Percentiles rank a stretch among this genome's conserved stretches.
Conservation (phyloP, 1,284 basidiomycete genomes). For the Rhodotorula sp. region DNA sequence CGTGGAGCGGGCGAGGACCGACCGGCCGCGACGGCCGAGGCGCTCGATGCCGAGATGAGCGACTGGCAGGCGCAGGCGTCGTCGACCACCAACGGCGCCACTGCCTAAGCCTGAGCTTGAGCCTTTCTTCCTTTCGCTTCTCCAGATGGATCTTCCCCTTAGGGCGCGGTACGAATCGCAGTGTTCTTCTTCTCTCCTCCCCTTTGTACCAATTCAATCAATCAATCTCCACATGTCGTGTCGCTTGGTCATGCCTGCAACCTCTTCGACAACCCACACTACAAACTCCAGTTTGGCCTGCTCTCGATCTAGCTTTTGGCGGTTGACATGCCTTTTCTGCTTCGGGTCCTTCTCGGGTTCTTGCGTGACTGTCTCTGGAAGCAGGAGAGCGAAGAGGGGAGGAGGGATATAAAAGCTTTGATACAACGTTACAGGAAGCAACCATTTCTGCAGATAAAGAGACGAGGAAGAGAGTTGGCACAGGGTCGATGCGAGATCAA, state of each 20-base stretch:
- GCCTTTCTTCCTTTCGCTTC: background rate
- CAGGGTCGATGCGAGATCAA: background rate
- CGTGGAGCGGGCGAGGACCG: slow-evolving; percentile 2
- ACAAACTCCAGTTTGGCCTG: no score
- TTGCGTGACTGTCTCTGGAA: no score
- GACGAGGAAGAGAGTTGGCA: background rate
- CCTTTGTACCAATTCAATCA: background rate
- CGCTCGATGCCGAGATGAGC: slow-evolving; percentile 63
- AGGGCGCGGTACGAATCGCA: background rate
- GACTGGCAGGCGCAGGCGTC: slow-evolving; percentile 41
- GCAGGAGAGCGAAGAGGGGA: no score
- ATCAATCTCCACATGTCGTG: no score
- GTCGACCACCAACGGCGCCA: background rate
- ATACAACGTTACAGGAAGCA: background rate
- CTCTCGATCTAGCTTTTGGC: no score
- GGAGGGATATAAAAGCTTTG: background rate
- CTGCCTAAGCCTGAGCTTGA: background rate
- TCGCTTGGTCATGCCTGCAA: no score
- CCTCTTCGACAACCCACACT: no score
- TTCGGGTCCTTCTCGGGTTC: no score
- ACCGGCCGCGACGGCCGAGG: slow-evolving; percentile 57
- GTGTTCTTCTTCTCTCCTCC: background rate
- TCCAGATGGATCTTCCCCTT: background rate
- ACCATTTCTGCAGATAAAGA: background rate
- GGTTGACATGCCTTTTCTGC: no score